phyloP scores from a whole-genome alignment of 176 grass and related monocot genomes.

The Rhynchospora breviuscula region DNA sequence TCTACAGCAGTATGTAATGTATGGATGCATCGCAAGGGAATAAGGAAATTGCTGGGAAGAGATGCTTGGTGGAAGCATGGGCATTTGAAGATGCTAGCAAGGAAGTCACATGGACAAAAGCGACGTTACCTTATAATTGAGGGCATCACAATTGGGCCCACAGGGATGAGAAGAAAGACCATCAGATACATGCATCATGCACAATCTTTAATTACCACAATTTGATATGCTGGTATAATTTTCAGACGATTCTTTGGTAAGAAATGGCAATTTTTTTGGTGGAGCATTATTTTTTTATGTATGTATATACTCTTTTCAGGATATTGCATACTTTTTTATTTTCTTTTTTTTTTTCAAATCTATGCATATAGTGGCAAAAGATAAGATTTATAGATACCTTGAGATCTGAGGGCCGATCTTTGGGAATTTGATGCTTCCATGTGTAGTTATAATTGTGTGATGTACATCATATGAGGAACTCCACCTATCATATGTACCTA shows the following conservation, averaged over 20 bases:
- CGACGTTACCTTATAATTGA: slow-evolving; percentile 20
- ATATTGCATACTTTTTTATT: background rate
- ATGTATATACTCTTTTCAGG: no score
- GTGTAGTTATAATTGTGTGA: background rate
- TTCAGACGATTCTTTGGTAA: no score
- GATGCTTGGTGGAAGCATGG: slow-evolving; percentile 2
- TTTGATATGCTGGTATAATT: no score
- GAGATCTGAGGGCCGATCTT: background rate
- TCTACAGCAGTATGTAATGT: no score
- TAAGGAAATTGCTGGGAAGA: no score
- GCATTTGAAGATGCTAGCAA: background rate
- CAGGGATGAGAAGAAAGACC: background rate
- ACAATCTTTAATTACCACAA: background rate
- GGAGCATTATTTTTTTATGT: no score
- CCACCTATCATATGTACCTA: background rate
- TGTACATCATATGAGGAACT: background rate
- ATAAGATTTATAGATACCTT: background rate
- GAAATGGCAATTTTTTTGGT: no score
- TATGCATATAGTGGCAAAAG: background rate
- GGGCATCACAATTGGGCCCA: slow-evolving; percentile 4
- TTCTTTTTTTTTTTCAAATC: background rate
- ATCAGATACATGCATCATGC: background rate
- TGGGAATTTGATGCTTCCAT: background rate
- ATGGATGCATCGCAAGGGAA: no score
- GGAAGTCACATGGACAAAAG: slow-evolving; percentile 24